Evolutionary conservation across 2,329 filamentous ascomycete species (phyloP), one percentile per base, ranked within the genome.

Genomic region (Penicillium verrucosum): DNA sequence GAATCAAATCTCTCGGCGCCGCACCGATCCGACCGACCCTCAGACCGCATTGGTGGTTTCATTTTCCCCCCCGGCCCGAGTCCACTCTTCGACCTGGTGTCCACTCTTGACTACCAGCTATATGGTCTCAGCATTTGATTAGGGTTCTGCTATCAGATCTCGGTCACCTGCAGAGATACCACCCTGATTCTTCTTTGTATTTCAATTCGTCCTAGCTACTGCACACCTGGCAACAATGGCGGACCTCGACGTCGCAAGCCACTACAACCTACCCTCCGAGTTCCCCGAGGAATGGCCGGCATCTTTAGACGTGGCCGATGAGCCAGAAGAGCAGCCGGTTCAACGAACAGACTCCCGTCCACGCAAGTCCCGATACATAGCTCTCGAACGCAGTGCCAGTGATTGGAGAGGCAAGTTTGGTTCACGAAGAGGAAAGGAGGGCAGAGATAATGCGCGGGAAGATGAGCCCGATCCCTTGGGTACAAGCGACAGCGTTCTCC

Each of bases 381-480:
- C 90, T 18, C 83, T 97, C 50, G 90, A 94, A 72, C 84, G 88
- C 57, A 85, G 85, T 51, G 83, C 88, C 46, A 89, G 87, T 73
- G 84, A 86, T 65, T 82, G 86, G 57, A 83, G 83, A 67, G 90
- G 85, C 71, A 76, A 90, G 18, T 83, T 85, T 0, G 88, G 88
- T 1, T 84, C 87, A 5, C 85, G 91, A 70, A 86, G 83, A 68
- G 85, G 83, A 3, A 83, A 82, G 48, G 84, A 85, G 68, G 88
- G 87, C 30, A 80, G 88, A 44, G 88, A 89, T 62, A 94, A 87
- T 65, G 89, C 96, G 30, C 90, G 94, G 70, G 89, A 89, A 70
- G 94, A 99, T 71, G 95, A 99, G 73, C 85, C 90, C 2, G 94
- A 99, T 76, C 92, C 94, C 5, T 76, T 99, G 51, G 94, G 94